Percentiles rank a stretch among this genome's conserved stretches.
phyloP scores from a whole-genome alignment of 176 grass and related monocot species.

The Oryza glaberrima region DNA sequence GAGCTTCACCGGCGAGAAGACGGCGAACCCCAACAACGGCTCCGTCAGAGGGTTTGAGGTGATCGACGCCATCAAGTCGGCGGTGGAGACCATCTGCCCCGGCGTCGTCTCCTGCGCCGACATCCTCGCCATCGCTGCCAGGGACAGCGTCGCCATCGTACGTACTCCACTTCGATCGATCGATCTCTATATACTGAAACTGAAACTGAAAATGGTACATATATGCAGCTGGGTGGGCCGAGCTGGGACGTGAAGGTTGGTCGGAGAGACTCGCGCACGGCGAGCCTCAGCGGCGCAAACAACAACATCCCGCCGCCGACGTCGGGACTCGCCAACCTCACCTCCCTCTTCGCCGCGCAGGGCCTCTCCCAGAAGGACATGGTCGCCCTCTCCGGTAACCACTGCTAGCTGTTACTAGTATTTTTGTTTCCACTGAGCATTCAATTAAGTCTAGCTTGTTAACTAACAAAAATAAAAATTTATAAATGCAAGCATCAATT shows the following conservation, averaged over 20 bases:
- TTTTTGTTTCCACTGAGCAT: background rate
- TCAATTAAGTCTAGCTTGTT: background rate
- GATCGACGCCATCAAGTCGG: slow-evolving; percentile 71
- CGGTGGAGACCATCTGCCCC: slow-evolving; percentile 64
- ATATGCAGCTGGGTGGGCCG: slow-evolving; percentile 55
- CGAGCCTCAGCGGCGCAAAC: slow-evolving; percentile 54
- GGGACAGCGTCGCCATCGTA: slow-evolving; percentile 65
- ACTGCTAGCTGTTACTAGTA: background rate
- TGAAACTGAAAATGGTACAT: background rate
- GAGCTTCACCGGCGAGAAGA: slow-evolving; percentile 69
- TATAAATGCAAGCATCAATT: background rate
- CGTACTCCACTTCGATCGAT: background rate
- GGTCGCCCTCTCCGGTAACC: slow-evolving; percentile 70
- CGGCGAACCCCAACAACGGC: slow-evolving; percentile 54
- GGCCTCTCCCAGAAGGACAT: slow-evolving; percentile 64
- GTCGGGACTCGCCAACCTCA: slow-evolving; percentile 53
- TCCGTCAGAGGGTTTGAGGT: slow-evolving; percentile 81
- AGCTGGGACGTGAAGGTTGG: slow-evolving; percentile 69
- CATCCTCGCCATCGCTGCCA: slow-evolving; percentile 68
- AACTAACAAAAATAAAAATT: too few species aligned
- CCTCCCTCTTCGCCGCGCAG: slow-evolving; percentile 62
- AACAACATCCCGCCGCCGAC: slow-evolving; percentile 65
- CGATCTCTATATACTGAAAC: background rate
- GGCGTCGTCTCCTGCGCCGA: slow-evolving; percentile 93
- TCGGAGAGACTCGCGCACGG: slow-evolving; percentile 70